phyloP scores from a whole-genome alignment of 176 grass and related monocot genomes.

The Tillandsia fasciculata region DNA sequence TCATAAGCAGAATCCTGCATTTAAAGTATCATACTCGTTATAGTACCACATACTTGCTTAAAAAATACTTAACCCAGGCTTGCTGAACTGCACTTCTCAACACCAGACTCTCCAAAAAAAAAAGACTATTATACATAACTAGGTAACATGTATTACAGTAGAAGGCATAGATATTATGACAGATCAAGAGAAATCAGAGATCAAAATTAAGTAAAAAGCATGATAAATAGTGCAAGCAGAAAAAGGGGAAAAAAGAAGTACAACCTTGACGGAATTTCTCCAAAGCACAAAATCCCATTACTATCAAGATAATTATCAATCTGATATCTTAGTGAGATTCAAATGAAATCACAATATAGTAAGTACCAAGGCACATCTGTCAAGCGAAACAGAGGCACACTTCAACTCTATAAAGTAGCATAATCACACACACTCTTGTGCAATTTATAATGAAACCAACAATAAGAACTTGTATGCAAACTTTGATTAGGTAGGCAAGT shows the following conservation, averaged over 20 bases:
- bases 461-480: too few relatives aligned
- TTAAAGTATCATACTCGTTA: conserved; percentile 1
- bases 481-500: too few relatives aligned
- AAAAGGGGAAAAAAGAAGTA: not conserved
- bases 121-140: not conserved
- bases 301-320: not conserved
- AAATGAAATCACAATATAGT: too few relatives aligned
- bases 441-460: too few relatives aligned
- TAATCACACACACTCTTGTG: too few relatives aligned
- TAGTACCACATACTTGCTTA: not conserved
- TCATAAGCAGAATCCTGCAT: conserved; percentile 55
- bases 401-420: too few relatives aligned
- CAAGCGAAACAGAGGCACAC: too few relatives aligned
- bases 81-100: not conserved
- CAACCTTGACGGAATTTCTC: not conserved
- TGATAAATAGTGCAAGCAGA: not conserved
- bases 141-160: too few relatives aligned
- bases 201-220: too few relatives aligned
- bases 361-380: too few relatives aligned
- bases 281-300: not conserved
- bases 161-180: too few relatives aligned
- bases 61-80: not conserved
- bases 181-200: too few relatives aligned
- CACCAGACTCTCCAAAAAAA: not conserved
- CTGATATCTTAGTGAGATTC: not conserved